A percentile compares a stretch with the other conserved stretches of the same genome.
phyloP scores from a whole-genome alignment of 768 basidiomycete genomes.

The Lactarius akahatsu region DNA sequence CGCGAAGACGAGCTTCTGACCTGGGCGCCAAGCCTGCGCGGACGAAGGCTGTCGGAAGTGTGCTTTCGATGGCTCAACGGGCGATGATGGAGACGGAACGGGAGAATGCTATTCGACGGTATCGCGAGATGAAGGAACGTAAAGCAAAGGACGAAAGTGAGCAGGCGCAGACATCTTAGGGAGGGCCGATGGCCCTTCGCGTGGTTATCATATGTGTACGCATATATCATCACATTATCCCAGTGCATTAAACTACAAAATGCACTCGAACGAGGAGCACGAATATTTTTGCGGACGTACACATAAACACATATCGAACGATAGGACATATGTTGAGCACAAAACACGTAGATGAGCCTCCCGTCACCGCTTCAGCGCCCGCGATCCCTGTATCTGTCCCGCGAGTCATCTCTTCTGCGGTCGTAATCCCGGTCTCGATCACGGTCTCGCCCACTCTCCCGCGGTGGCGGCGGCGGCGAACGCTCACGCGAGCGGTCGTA shows the following conservation, averaged over 20 bases:
- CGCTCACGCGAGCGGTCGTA: slow-evolving; percentile 14
- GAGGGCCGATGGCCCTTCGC: background rate
- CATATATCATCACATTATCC: slow-evolving; percentile 4
- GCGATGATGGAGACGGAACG: slow-evolving; percentile 75
- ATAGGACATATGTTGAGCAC: background rate
- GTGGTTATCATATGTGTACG: background rate
- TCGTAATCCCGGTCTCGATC: slow-evolving; percentile 18
- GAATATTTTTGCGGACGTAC: background rate
- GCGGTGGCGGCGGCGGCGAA: slow-evolving; percentile 10
- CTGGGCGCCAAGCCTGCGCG: background rate
- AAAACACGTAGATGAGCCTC: background rate
- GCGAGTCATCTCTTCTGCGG: slow-evolving; percentile 25
- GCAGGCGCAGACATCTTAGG: background rate
- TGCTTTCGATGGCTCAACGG: slow-evolving; percentile 74
- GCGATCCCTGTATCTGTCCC: slow-evolving; percentile 26
- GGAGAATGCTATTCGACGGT: slow-evolving; percentile 63
- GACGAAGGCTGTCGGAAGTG: slow-evolving; percentile 35
- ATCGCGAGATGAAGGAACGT: slow-evolving; percentile 63
- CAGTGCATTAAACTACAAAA: slow-evolving; percentile 5
- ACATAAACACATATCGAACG: background rate
- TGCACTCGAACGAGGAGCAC: background rate
- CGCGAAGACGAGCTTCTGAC: slow-evolving; percentile 43
- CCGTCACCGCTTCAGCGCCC: slow-evolving; percentile 17
- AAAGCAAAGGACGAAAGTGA: slow-evolving; percentile 35
- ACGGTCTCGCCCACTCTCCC: slow-evolving; percentile 14